These are phyloP conservation scores for Hirsutella minnesotensis DNA, from an alignment of 2,329 filamentous ascomycete species.

Conservation along the genomic window DNA sequence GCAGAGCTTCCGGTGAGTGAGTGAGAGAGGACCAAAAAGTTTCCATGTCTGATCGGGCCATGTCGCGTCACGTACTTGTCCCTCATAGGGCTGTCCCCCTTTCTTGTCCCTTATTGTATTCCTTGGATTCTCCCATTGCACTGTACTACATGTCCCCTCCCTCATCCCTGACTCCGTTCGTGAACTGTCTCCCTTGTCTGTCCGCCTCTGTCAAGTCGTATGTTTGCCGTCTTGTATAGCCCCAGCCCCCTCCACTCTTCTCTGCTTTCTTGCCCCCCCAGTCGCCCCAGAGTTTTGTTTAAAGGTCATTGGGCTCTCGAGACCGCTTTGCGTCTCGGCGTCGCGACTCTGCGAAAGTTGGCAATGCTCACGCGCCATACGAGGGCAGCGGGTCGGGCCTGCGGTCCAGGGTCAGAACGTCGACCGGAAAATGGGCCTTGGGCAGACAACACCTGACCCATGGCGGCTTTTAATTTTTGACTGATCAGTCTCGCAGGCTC, in stretches of 20 bases:
- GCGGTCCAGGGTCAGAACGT: slow-evolving; percentile 1
- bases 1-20: slow-evolving; percentile 1
- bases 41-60: background rate
- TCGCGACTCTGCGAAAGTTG: background rate
- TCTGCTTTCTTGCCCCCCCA: background rate
- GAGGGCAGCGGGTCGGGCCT: background rate
- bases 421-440: background rate
- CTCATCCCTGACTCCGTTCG: background rate
- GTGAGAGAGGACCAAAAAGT: no score
- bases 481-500: slow-evolving; percentile 1
- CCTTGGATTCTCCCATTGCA: background rate
- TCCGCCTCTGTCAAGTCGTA: background rate
- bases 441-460: background rate
- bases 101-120: background rate
- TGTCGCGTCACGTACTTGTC: background rate
- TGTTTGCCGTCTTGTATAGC: background rate
- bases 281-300: background rate
- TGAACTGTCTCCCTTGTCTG: background rate
- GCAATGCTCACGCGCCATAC: background rate
- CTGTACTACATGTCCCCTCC: background rate
- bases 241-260: background rate
- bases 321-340: background rate
- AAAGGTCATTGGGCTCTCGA: background rate
- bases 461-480: background rate
- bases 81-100: background rate